Conservation (phyloP, 495 filamentous ascomycete genomes). For the Aspergillus nanangensis region DNA sequence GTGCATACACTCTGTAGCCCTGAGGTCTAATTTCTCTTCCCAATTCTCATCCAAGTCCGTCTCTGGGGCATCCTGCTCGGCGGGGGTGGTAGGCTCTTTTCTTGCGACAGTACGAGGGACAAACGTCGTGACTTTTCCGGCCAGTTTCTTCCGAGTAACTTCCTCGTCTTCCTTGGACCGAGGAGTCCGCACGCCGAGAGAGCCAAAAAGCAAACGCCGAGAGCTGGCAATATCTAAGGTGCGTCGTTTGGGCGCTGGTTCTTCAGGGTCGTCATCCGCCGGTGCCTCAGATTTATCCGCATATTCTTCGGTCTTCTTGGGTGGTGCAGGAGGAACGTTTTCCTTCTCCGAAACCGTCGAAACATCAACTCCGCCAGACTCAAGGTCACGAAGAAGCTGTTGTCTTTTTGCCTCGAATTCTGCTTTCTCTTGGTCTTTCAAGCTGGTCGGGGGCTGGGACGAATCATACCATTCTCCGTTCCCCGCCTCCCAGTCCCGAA, state of each 20-base stretch:
- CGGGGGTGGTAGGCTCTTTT: no score
- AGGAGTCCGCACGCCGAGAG: conserved; percentile 65
- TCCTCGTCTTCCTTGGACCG: conserved; percentile 65
- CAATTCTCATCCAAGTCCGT: conserved; percentile 48
- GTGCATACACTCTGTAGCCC: conserved; percentile 77
- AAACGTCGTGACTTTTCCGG: conserved; percentile 25
- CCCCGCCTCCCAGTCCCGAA: conserved; percentile 33
- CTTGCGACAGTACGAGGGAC: conserved; percentile 14
- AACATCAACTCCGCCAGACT: conserved; percentile 48
- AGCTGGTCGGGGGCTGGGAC: conserved; percentile 12
- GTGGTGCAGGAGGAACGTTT: conserved; percentile 18
- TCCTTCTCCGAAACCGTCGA: conserved; percentile 32
- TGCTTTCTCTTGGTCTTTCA: conserved; percentile 20
- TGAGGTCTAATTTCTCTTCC: conserved; percentile 66
- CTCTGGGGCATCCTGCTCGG: no score
- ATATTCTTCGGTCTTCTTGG: not conserved
- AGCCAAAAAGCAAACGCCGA: conserved; percentile 64
- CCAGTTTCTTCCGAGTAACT: conserved; percentile 53
- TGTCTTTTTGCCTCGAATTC: conserved; percentile 50
- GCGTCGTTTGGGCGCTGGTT: conserved; percentile 30
- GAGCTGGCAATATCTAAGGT: conserved; percentile 61
- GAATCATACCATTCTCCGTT: conserved; percentile 24
- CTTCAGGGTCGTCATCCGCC: conserved; percentile 14
- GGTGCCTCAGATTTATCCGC: not conserved
- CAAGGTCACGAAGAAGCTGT: conserved; percentile 47